Base-by-base conservation (phyloP, 2,329 filamentous ascomycete genomes). In the Neofusicoccum sp. region DNA sequence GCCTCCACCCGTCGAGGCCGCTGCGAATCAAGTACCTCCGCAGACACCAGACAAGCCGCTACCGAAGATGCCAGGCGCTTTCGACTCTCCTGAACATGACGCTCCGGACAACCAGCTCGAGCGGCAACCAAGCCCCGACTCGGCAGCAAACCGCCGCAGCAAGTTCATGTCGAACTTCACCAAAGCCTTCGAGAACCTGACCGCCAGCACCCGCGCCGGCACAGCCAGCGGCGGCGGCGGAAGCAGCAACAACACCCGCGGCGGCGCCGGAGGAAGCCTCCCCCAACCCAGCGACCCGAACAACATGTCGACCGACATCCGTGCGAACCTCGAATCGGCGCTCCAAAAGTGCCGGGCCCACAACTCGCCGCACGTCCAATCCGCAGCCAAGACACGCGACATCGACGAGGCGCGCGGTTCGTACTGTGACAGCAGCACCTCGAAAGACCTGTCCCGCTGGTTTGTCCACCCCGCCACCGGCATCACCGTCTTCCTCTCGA, bases 391-490 rank as follows among this genome's bases (percentile, higher is more conserved):
- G 58, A 88, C 89, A 36, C 87, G 86, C 63, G 79, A 87, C 54
- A 87, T 96, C 65, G 89, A 89, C 70, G 92, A 96, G 73, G 70
- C 70, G 6, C 89, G 91, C 66, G 85, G 88, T 40, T 89, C 89
- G 0, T 96, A 96, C 76, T 97, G 93, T 73, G 93, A 97, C 76
- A 83, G 86, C 66, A 88, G 80, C 26, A 86, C 89, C 1, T 86
- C 85, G 1, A 86, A 92, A 61, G 87, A 96, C 73, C 85, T 96
- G 9, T 41, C 33, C 24, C 44, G 45, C 34, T 62, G 60, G 60
- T 36, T 49, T 26, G 40, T 34, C 5, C 20, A 43, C n/a, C 26
- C 41, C 9, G 26, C 7, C 8, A 51, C 44, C 26, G 44, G 40
- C 36, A 62, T 62, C 28, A 51, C 51, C 34, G 36, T 62, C 30